Conservation (phyloP, 2,329 filamentous ascomycete species). For the Monosporascus cannonballus region DNA sequence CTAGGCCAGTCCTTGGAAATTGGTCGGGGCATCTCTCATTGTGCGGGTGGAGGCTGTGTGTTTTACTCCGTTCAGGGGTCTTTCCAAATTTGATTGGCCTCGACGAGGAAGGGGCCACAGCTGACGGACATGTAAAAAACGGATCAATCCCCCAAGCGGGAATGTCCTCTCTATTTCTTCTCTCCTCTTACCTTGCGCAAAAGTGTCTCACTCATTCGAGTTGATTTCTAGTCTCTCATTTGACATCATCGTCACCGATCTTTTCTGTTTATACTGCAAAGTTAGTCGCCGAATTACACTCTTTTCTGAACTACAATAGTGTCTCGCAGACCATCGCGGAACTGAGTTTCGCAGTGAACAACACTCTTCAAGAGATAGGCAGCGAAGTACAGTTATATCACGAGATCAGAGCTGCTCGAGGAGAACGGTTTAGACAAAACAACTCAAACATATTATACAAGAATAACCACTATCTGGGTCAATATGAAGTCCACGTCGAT, state of each 20-base stretch:
- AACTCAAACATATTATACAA: slow-evolving; percentile 1
- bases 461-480: slow-evolving; percentile 3
- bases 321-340: slow-evolving; percentile 25
- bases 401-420: slow-evolving; percentile 17
- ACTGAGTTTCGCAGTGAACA: slow-evolving; percentile 31
- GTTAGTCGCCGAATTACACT: slow-evolving; percentile 19
- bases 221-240: slow-evolving; percentile 29
- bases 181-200: slow-evolving; percentile 13
- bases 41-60: slow-evolving; percentile 7
- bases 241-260: slow-evolving; percentile 24
- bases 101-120: background rate
- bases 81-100: slow-evolving; percentile 3
- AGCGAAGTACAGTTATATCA: slow-evolving; percentile 20
- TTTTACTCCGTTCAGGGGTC: slow-evolving; percentile 6
- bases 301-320: slow-evolving; percentile 16
- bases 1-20: slow-evolving; percentile 13
- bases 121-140: slow-evolving; percentile 16
- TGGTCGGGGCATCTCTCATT: slow-evolving; percentile 8
- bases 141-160: slow-evolving; percentile 10
- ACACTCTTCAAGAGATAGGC: slow-evolving; percentile 21
- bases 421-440: slow-evolving; percentile 2
- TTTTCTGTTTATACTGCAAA: slow-evolving; percentile 21
- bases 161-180: slow-evolving; percentile 15
- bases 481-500: slow-evolving; percentile 29
- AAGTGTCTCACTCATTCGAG: slow-evolving; percentile 22